These are phyloP conservation scores for Heliosperma pusillum DNA, from an alignment of 148 eudicot genomes.

Conservation along the genomic window DNA sequence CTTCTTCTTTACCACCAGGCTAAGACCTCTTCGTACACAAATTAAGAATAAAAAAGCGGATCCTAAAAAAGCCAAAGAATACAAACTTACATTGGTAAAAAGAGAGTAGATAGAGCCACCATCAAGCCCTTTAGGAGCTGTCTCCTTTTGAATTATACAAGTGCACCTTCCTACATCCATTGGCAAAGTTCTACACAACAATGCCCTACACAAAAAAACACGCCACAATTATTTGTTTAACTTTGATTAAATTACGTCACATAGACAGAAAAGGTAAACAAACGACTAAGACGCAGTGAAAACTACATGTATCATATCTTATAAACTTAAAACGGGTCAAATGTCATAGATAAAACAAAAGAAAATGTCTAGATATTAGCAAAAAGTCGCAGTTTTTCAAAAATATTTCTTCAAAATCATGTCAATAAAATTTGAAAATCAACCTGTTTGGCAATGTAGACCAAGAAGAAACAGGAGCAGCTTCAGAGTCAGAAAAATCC, in stretches of 20 bases:
- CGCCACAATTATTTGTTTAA: neutral
- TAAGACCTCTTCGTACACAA: no score
- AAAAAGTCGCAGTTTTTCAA: no score
- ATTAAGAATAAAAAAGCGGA: neutral
- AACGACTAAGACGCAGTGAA: neutral
- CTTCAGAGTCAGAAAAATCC: slow-evolving; percentile 91
- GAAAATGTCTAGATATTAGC: no score
- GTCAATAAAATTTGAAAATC: no score
- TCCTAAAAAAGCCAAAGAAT: neutral
- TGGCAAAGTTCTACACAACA: slow-evolving; percentile 77
- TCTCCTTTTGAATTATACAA: slow-evolving; percentile 76
- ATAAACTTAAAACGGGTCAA: no score
- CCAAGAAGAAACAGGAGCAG: slow-evolving; percentile 98
- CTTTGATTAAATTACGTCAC: no score
- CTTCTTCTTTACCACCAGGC: no score
- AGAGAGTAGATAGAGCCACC: slow-evolving; percentile 67
- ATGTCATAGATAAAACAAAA: no score
- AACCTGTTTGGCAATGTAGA: slow-evolving; percentile 86
- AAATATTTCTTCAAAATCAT: no score
- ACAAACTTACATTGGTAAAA: slow-evolving; percentile 66
- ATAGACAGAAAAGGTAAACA: no score
- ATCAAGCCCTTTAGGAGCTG: slow-evolving; percentile 42
- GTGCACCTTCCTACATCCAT: slow-evolving; percentile 81
- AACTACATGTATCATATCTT: no score
- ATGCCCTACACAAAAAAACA: slow-evolving; percentile 41